Evolutionary conservation across 495 filamentous ascomycete species (phyloP).

Genomic region (Aspergillus campestris): DNA sequence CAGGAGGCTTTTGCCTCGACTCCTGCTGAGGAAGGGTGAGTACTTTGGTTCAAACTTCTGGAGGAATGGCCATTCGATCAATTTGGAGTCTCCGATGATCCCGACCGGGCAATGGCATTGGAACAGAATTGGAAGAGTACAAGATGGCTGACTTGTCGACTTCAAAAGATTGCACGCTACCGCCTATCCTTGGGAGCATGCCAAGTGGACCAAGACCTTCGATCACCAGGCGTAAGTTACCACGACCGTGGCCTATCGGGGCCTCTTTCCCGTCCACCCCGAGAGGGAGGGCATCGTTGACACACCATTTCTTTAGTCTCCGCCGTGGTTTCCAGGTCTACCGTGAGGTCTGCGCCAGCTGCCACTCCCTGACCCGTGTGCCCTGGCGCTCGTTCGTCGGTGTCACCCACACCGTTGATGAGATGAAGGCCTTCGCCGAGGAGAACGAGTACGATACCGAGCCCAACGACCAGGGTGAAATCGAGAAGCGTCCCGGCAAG

Average conservation of each 20-base stretch:
- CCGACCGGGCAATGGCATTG: constrained; percentile 18
- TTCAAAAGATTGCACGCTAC: constrained; percentile 73
- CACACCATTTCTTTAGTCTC: constrained; percentile 49
- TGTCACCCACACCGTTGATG: constrained; percentile 86
- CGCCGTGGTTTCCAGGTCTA: constrained; percentile 99
- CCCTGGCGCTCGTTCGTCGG: constrained; percentile 92
- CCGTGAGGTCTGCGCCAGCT: constrained; percentile 94
- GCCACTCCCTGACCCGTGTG: constrained; percentile 91
- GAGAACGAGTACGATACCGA: constrained; percentile 98
- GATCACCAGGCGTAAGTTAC: constrained; percentile 84
- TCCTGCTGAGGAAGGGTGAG: constrained; percentile 94
- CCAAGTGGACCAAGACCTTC: constrained; percentile 84
- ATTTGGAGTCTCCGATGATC: constrained; percentile 20
- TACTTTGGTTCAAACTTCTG: constrained; percentile 16
- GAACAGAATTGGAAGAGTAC: neutral
- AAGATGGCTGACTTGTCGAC: constrained; percentile 8
- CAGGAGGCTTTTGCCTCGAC: constrained; percentile 80
- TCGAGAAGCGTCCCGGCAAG: constrained; percentile 97
- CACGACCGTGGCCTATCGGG: neutral
- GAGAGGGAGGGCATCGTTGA: constrained; percentile 22
- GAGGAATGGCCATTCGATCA: constrained; percentile 6
- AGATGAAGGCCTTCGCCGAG: constrained; percentile 93
- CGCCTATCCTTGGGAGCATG: constrained; percentile 92
- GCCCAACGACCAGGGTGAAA: constrained; percentile 95
- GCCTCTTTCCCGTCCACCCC: neutral